A percentile compares a stretch with the other conserved stretches of the same genome.
Evolutionary conservation across 2,329 filamentous ascomycete species (phyloP).

Genomic region (Volutella citrinella): DNA sequence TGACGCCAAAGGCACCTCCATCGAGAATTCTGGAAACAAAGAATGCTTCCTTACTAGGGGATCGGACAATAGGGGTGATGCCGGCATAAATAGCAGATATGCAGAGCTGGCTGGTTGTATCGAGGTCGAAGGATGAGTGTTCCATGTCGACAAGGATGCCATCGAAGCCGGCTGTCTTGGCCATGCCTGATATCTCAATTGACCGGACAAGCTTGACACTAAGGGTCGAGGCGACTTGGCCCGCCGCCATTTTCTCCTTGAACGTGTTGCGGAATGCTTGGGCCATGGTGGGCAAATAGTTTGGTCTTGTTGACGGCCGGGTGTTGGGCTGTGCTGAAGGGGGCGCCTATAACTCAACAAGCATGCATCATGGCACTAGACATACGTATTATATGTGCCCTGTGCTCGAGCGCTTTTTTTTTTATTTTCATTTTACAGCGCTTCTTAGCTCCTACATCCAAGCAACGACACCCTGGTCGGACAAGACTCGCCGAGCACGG

Average conservation of each 20-base stretch:
- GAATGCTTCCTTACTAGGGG: slow-evolving; percentile 21
- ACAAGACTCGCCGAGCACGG: too few species aligned
- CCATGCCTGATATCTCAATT: slow-evolving; percentile 30
- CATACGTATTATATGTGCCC: too few species aligned
- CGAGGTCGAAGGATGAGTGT: slow-evolving; percentile 32
- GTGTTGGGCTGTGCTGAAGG: too few species aligned
- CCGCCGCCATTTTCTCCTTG: slow-evolving; percentile 23
- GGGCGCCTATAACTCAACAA: too few species aligned
- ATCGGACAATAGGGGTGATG: slow-evolving; percentile 24
- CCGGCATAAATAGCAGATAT: slow-evolving; percentile 26
- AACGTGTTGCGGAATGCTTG: slow-evolving; percentile 20
- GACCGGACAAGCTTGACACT: slow-evolving; percentile 30
- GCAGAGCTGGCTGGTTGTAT: slow-evolving; percentile 30
- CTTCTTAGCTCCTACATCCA: too few species aligned
- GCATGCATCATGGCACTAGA: too few species aligned
- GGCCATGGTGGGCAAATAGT: slow-evolving; percentile 21
- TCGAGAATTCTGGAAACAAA: slow-evolving; percentile 25
- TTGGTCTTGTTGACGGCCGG: too few species aligned
- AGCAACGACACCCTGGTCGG: too few species aligned
- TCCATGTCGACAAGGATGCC: slow-evolving; percentile 37
- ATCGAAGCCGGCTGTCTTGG: slow-evolving; percentile 32
- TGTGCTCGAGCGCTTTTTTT: too few species aligned
- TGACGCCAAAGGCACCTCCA: slow-evolving; percentile 21
- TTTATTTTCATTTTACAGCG: too few species aligned
- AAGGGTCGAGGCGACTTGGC: slow-evolving; percentile 26